Base-by-base conservation (phyloP, 2,329 filamentous ascomycete genomes). In the Mollisia scopiformis region DNA sequence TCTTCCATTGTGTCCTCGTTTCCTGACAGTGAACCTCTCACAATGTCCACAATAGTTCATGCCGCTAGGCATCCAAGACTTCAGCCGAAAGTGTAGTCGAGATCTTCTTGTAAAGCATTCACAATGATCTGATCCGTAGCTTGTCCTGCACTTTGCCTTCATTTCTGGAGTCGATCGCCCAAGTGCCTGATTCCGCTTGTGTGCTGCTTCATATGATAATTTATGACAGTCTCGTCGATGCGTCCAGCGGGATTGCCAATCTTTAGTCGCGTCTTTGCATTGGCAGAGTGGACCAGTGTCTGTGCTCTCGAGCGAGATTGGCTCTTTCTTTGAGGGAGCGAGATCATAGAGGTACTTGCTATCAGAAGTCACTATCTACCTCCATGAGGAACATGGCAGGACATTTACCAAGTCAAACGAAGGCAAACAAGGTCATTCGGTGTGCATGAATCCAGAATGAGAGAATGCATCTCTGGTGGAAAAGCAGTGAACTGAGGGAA, bases 381-480 rank as follows among this genome's bases (percentile, higher is more conserved):
- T 23, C 6, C 13, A 21, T n/a, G 21, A 19, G 14, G 25, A 46
- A 23, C 2, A 39, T 4, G 5, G 19, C 11, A 8, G 23, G 21
- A 6, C 28, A 46, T n/a, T 23, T 67, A 72, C 70, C 70, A 71
- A 6, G 70, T 68, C 2, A 72, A 62, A 16, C 66, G 58, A 6
- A 72, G 62, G 49, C 70, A 72, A 1, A 56, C 65, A 2, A 62
- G 61, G 37, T 71, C 69, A 49, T 69, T 71, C 53, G 65, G 52
- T 1, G 60, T 25, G 53, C 69, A 72, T 21, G 51, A 52, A 16
- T 62, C 54, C n/a, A 71, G 56, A 7, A 71, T 62, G 21, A 71
- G 10, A 10, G 55, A 31, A 14, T 71, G 69, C 6, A 72, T 70
- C 28, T 72, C 68, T 6, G 59, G 37, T 21, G 69, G 70, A 28